Percentiles rank a stretch among this genome's conserved stretches.
phyloP scores from a whole-genome alignment of 1,284 basidiomycete species.

The Pisolithus thermaeus region DNA sequence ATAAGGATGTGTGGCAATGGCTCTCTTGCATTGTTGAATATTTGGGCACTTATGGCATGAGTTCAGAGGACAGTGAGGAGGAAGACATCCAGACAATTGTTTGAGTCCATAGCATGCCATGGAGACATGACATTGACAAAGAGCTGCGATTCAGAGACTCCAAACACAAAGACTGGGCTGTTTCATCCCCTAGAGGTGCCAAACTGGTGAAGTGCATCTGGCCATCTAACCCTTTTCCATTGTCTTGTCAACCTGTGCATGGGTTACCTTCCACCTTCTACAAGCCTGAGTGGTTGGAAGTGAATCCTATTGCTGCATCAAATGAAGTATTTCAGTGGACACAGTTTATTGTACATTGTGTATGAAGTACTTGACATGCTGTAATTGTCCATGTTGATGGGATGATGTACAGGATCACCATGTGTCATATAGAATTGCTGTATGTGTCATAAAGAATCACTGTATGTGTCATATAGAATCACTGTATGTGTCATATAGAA shows the following conservation, averaged over 20 bases:
- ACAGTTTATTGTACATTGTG: neutral
- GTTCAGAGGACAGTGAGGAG: slow-evolving; percentile 8
- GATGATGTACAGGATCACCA: no score
- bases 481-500: no score
- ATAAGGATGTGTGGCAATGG: slow-evolving; percentile 2
- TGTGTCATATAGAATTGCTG: no score
- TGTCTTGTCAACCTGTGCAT: neutral
- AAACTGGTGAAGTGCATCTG: neutral
- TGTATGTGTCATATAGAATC: no score
- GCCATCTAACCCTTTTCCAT: neutral
- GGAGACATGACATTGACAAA: slow-evolving; percentile 5
- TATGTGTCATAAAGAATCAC: no score
- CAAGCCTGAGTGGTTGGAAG: neutral
- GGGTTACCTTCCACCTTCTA: neutral
- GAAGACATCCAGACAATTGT: slow-evolving; percentile 4
- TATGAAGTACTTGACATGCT: no score
- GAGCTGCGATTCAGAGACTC: slow-evolving; percentile 9
- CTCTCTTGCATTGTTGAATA: neutral
- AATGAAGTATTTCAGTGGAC: neutral
- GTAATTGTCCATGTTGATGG: no score
- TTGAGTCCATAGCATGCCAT: neutral
- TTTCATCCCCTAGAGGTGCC: neutral
- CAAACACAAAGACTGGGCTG: neutral
- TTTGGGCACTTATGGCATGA: slow-evolving; percentile 9
- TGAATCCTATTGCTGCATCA: neutral